A percentile compares a stretch with the other conserved stretches of the same genome.
phyloP scores from a whole-genome alignment of 768 basidiomycete species.

The Austroboletus eburneus region DNA sequence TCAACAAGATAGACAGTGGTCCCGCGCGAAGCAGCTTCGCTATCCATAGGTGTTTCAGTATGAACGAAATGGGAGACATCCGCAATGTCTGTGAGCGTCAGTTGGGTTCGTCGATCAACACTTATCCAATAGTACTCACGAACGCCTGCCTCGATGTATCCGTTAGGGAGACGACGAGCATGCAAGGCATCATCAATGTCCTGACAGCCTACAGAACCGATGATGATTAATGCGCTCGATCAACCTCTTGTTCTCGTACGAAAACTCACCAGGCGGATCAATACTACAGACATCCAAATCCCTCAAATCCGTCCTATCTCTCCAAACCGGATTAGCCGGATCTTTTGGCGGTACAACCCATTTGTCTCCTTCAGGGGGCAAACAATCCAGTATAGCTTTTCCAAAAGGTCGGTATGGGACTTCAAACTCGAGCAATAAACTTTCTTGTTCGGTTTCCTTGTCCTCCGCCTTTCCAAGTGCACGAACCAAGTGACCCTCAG shows the following conservation, averaged over 20 bases:
- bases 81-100: constrained; percentile 71
- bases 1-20: constrained; percentile 98
- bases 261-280: constrained; percentile 78
- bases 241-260: neutral
- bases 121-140: constrained; percentile 57
- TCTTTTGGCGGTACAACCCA: constrained; percentile 90
- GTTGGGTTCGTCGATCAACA: neutral
- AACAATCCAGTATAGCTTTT: constrained; percentile 87
- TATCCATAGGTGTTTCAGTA: constrained; percentile 93
- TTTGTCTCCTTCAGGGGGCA: constrained; percentile 82
- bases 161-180: constrained; percentile 80
- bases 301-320: constrained; percentile 82
- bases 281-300: constrained; percentile 90
- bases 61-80: constrained; percentile 97
- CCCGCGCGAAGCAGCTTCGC: constrained; percentile 90
- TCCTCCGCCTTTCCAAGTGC: constrained; percentile 87
- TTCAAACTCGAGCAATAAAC: constrained; percentile 88
- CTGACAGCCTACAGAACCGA: constrained; percentile 67
- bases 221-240: constrained; percentile 4
- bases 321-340: constrained; percentile 55
- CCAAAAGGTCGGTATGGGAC: constrained; percentile 96
- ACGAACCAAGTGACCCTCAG: constrained; percentile 95
- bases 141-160: constrained; percentile 95
- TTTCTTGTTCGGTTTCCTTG: constrained; percentile 96
- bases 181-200: constrained; percentile 99